Conservation (phyloP, 2,329 filamentous ascomycete species). For the Colletotrichum eremochloae region DNA sequence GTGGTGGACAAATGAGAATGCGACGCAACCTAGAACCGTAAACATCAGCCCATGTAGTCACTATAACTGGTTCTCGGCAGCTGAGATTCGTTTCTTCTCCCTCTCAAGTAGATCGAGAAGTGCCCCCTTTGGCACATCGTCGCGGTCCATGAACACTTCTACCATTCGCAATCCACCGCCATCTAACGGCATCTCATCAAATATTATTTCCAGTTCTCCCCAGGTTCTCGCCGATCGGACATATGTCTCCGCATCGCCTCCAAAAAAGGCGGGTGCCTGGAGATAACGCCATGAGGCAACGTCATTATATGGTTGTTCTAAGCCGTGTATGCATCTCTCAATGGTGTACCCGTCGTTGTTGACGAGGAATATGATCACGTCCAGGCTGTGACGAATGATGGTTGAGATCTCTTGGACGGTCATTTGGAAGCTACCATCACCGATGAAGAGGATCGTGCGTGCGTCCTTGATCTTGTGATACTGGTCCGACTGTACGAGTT, state of each 20-base stretch:
- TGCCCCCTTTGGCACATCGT: slow-evolving; percentile 20
- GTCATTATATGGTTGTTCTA: slow-evolving; percentile 67
- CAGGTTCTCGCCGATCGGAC: slow-evolving; percentile 56
- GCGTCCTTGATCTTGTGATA: slow-evolving; percentile 54
- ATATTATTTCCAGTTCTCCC: slow-evolving; percentile 58
- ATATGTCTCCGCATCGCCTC: slow-evolving; percentile 51
- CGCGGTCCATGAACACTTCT: slow-evolving; percentile 48
- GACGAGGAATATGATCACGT: slow-evolving; percentile 64
- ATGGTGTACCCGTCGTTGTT: slow-evolving; percentile 73
- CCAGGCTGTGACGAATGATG: slow-evolving; percentile 68
- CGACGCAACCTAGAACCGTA: neutral
- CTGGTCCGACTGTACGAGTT: slow-evolving; percentile 52
- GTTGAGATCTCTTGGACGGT: slow-evolving; percentile 76
- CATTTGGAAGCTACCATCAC: slow-evolving; percentile 75
- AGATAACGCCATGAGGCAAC: slow-evolving; percentile 65
- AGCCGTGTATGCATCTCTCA: slow-evolving; percentile 69
- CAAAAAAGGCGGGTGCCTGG: slow-evolving; percentile 62
- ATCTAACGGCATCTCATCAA: slow-evolving; percentile 42
- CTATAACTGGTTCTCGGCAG: neutral
- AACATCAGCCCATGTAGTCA: neutral
- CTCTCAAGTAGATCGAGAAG: neutral
- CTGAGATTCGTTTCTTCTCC: neutral
- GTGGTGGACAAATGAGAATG: neutral
- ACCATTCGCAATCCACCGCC: slow-evolving; percentile 50
- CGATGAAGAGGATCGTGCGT: slow-evolving; percentile 68